Evolutionary conservation across 257 asterid genomes (phyloP).

Genomic region (Solanum lignicaule): DNA sequence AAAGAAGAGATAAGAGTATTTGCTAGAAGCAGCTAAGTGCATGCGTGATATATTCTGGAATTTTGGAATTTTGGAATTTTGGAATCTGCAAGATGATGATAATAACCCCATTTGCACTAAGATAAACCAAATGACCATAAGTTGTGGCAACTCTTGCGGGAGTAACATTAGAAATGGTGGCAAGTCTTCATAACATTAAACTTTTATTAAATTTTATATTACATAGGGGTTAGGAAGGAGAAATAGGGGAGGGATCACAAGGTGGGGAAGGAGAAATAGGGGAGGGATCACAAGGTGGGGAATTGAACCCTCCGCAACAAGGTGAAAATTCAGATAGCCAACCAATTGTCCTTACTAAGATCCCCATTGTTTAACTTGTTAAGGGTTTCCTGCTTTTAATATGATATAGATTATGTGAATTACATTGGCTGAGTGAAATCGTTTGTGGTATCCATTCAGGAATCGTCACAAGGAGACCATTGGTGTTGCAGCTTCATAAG

Average conservation of each 20-base stretch:
- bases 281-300: not conserved
- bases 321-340: not conserved
- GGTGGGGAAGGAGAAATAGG: not conserved
- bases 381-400: not conserved
- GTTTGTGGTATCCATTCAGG: constrained; percentile 25
- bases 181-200: not conserved
- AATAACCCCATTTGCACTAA: not conserved
- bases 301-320: not conserved
- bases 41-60: not conserved
- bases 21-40: not conserved
- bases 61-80: not conserved
- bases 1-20: not conserved
- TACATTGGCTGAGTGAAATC: not conserved
- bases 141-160: not conserved
- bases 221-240: not conserved
- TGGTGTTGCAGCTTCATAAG: constrained; percentile 86
- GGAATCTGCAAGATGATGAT: not conserved
- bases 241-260: not conserved
- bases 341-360: not conserved
- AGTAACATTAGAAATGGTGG: not conserved
- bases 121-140: not conserved
- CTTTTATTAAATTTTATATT: not conserved
- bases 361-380: not conserved
- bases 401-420: not conserved
- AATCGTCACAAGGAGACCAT: constrained; percentile 92